phyloP scores from a whole-genome alignment of 1,284 basidiomycete species.

The Moniliophthora roreri region DNA sequence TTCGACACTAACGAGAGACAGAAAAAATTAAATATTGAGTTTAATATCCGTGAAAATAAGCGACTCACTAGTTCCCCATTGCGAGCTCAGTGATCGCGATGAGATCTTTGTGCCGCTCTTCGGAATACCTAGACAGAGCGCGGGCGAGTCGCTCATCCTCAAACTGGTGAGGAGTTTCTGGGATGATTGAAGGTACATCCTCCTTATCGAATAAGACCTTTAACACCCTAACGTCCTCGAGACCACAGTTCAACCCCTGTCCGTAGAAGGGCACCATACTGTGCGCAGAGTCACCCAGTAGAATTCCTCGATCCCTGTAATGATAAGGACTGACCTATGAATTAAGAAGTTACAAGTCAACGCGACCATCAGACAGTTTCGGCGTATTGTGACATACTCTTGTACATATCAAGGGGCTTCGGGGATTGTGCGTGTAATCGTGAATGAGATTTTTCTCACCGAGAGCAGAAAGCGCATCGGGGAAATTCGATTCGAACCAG shows the following conservation, averaged over 20 bases:
- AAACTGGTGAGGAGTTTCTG: constrained; percentile 28
- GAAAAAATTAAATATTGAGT: constrained; percentile 1
- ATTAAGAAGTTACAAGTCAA: constrained; percentile 12
- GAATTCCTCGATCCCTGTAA: constrained; percentile 84
- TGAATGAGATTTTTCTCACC: constrained; percentile 76
- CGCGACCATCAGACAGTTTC: constrained; percentile 26
- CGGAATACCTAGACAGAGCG: constrained; percentile 79
- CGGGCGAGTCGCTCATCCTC: constrained; percentile 59
- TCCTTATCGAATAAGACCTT: constrained; percentile 73
- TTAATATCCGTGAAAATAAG: constrained; percentile 11
- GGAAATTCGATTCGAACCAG: constrained; percentile 88
- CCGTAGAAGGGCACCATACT: constrained; percentile 99
- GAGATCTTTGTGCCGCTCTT: constrained; percentile 83
- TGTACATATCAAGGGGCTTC: constrained; percentile 88
- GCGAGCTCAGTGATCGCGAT: constrained; percentile 90
- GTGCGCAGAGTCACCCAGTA: constrained; percentile 95
- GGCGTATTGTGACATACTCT: constrained; percentile 57
- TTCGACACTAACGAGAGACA: constrained; percentile 62
- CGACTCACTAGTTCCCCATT: constrained; percentile 91
- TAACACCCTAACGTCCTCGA: constrained; percentile 95
- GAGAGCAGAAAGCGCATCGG: constrained; percentile 83
- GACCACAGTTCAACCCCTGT: constrained; percentile 96
- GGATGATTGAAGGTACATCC: constrained; percentile 48
- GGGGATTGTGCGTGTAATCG: constrained; percentile 81
- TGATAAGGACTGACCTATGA: constrained; percentile 83